Evolutionary conservation across 768 basidiomycete genomes (phyloP).

Genomic region (Rhizopogon vinicolor): DNA sequence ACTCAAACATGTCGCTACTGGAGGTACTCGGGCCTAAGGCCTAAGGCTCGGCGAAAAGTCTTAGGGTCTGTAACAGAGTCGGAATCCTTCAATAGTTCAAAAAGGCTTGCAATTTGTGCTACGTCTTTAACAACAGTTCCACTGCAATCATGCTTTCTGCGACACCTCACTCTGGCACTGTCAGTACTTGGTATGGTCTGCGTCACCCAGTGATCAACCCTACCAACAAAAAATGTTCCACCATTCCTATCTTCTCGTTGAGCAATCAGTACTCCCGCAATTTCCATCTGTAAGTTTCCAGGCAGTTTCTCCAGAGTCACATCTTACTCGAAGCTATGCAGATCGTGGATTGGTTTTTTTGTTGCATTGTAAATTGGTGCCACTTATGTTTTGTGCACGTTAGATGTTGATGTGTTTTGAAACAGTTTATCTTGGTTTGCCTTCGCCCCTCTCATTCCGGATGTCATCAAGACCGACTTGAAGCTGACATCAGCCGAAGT

Average conservation of each 20-base stretch:
- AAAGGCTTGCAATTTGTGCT: not conserved
- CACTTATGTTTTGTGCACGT: not conserved
- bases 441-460: conserved; percentile 56
- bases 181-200: not conserved
- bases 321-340: conserved; percentile 9
- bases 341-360: conserved; percentile 41
- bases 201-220: conserved; percentile 34
- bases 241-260: conserved; percentile 47
- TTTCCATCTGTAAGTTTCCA: conserved; percentile 41
- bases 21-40: no score
- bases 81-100: not conserved
- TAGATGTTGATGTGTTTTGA: conserved; percentile 16
- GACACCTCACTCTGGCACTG: not conserved
- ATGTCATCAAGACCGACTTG: conserved; percentile 50
- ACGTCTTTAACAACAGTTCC: not conserved
- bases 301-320: conserved; percentile 18
- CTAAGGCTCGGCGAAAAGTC: no score
- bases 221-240: conserved; percentile 46
- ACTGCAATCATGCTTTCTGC: not conserved
- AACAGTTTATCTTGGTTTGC: conserved; percentile 47
- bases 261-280: conserved; percentile 41
- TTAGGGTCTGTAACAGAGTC: not conserved
- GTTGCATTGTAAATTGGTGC: conserved; percentile 35
- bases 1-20: no score
- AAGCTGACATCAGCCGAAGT: conserved; percentile 43